phyloP scores from a whole-genome alignment of 208 protist genomes.

The Leishmania mexicana region DNA sequence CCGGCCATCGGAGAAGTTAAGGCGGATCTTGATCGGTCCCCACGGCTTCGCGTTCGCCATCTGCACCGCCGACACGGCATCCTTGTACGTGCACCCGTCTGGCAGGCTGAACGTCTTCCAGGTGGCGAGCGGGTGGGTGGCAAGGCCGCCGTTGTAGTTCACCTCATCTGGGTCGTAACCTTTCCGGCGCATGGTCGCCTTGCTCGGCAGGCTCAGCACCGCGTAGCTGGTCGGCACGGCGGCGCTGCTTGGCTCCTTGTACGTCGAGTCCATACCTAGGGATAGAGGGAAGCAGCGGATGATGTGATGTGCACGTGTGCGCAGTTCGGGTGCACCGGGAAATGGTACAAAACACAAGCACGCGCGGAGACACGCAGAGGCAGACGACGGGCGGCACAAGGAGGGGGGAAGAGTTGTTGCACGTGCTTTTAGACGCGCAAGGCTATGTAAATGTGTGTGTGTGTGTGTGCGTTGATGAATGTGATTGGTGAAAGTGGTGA shows the following conservation, averaged over 20 bases:
- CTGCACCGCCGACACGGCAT: slow-evolving; percentile 65
- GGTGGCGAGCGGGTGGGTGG: slow-evolving; percentile 72
- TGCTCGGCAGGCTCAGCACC: slow-evolving; percentile 64
- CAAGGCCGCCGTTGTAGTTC: slow-evolving; percentile 49
- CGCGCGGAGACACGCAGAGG: neutral
- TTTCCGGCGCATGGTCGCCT: slow-evolving; percentile 71
- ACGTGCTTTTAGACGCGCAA: neutral
- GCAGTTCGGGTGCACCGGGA: neutral
- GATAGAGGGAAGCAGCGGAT: neutral
- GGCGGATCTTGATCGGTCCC: slow-evolving; percentile 74
- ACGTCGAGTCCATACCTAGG: slow-evolving; percentile 49
- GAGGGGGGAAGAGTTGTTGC: neutral
- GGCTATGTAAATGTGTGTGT: neutral
- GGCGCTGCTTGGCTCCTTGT: slow-evolving; percentile 43
- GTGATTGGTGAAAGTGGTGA: neutral
- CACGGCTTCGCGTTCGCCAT: slow-evolving; percentile 73
- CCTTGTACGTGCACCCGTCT: slow-evolving; percentile 62
- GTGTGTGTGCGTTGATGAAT: neutral
- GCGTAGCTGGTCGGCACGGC: slow-evolving; percentile 76
- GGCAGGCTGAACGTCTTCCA: slow-evolving; percentile 72
- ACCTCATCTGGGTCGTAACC: slow-evolving; percentile 67
- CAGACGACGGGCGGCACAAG: neutral
- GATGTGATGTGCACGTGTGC: neutral
- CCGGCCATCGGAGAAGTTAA: slow-evolving; percentile 77
- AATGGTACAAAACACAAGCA: neutral